Evolutionary conservation across 192 early-diverging fungal species (phyloP), one percentile per base, ranked within the genome.

Genomic region (Linnemannia exigua): DNA sequence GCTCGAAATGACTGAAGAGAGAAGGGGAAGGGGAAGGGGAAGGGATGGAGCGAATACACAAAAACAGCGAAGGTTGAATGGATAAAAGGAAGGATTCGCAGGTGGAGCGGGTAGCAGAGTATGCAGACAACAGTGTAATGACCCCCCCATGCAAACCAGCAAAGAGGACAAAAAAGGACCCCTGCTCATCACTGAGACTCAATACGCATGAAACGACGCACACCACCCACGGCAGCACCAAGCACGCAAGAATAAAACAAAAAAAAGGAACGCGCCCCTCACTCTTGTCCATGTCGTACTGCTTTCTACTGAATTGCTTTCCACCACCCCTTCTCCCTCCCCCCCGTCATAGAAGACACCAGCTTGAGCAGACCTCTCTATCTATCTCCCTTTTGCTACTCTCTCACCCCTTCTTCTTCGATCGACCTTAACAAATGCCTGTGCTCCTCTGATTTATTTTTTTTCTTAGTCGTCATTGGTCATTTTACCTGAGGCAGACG

Each of bases 401-500:
- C 28, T 63, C 51, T 5, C 58, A 63, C 58, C 12, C 58, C 58
- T 15, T 63, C 58, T 15, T 63, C 28, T 20, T 61, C 25, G 25
- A 61, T 28, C 54, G 6, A 28, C n/a, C 25, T 25, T 58, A 20
- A n/a, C 28, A 9, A 63, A 28, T n/a, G 22, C 9, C 5, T 63
- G 58, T 33, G 28, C 58, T 31, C 12, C 28, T n/a, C n/a, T n/a
- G n/a, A n/a, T n/a, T n/a, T n/a, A n/a, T n/a, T n/a, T n/a, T n/a
- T 31, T 25, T 25, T 28, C 28, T 11, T 31, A 9, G 25, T 63
- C 28, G 58, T 31, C 15, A 31, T 63, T 63, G 31, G 58, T 63
- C 58, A 58, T 44, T n/a, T 63, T 80, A 81, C 80, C 80, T 75
- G 73, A 51, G 8, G 52, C 38, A 75, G 74, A 25, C 54, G 48